Conservation (phyloP, 2,329 filamentous ascomycete species). For the Pyrenophora tritici-repentis region DNA sequence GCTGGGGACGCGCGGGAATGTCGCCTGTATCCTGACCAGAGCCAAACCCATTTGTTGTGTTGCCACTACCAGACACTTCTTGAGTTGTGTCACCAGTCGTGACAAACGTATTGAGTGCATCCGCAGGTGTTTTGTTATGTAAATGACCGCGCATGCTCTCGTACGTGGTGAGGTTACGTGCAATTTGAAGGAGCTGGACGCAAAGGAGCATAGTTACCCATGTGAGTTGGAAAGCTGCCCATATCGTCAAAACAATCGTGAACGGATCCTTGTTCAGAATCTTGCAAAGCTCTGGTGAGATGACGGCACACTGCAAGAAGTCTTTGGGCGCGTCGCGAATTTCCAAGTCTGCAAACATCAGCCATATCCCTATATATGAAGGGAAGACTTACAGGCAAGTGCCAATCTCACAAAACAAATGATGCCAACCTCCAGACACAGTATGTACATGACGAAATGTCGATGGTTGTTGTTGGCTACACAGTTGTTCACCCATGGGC, state of each 20-base stretch:
- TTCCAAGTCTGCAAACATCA: slow-evolving; percentile 64
- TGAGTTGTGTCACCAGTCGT: slow-evolving; percentile 69
- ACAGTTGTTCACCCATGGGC: slow-evolving; percentile 97
- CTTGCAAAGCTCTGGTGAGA: slow-evolving; percentile 75
- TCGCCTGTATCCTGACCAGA: slow-evolving; percentile 62
- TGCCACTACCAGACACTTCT: slow-evolving; percentile 54
- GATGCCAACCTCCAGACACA: slow-evolving; percentile 77
- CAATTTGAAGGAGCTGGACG: slow-evolving; percentile 91
- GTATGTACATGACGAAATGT: slow-evolving; percentile 90
- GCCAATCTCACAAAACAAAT: slow-evolving; percentile 71
- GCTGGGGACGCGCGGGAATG: slow-evolving; percentile 47
- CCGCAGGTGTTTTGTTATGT: slow-evolving; percentile 59
- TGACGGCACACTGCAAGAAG: slow-evolving; percentile 67
- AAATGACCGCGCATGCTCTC: slow-evolving; percentile 90
- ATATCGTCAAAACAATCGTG: slow-evolving; percentile 77
- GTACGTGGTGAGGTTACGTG: slow-evolving; percentile 91
- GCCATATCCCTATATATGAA: background rate
- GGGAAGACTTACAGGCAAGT: slow-evolving; percentile 66
- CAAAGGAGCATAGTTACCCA: slow-evolving; percentile 98
- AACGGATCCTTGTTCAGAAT: slow-evolving; percentile 82
- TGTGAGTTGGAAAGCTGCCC: slow-evolving; percentile 81
- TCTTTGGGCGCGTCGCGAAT: slow-evolving; percentile 57
- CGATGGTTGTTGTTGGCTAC: slow-evolving; percentile 94
- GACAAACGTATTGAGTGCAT: slow-evolving; percentile 73
- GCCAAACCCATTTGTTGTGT: slow-evolving; percentile 60